These are phyloP conservation scores for Aspergillus steynii DNA, from an alignment of 495 filamentous ascomycete species.

Conservation along the genomic window DNA sequence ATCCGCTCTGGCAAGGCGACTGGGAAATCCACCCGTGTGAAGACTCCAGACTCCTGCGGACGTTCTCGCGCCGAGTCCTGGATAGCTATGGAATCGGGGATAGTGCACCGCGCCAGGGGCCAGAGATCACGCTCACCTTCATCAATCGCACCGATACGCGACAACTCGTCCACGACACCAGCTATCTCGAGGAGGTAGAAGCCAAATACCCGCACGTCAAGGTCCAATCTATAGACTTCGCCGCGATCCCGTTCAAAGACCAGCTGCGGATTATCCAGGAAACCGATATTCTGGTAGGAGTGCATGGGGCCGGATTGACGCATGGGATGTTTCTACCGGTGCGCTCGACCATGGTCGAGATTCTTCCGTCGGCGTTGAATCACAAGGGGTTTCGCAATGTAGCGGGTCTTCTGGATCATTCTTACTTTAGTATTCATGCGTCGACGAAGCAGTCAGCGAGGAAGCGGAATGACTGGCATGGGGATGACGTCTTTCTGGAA, in stretches of 20 bases:
- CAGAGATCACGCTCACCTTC: constrained; percentile 32
- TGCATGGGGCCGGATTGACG: constrained; percentile 42
- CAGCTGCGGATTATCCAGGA: constrained; percentile 32
- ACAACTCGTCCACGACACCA: constrained; percentile 26
- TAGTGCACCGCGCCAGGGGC: constrained; percentile 5
- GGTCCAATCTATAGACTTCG: constrained; percentile 39
- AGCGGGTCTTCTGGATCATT: constrained; percentile 28
- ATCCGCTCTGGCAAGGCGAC: constrained; percentile 40
- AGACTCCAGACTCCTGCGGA: constrained; percentile 26
- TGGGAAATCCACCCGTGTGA: constrained; percentile 29
- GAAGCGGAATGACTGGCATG: constrained; percentile 19
- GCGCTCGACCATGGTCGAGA: constrained; percentile 35
- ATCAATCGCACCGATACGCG: constrained; percentile 33
- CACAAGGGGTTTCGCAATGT: constrained; percentile 40
- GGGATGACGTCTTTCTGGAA: constrained; percentile 21
- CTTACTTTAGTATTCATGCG: constrained; percentile 31
- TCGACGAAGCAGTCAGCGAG: background rate
- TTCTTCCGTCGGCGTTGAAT: constrained; percentile 32
- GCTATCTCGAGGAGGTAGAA: constrained; percentile 25
- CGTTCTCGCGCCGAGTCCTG: constrained; percentile 30
- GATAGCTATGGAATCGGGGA: constrained; percentile 23
- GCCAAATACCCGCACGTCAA: constrained; percentile 24
- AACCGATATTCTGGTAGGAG: constrained; percentile 41
- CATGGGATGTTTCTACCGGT: constrained; percentile 37
- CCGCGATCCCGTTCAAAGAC: constrained; percentile 27